Evolutionary conservation across 2,329 filamentous ascomycete genomes (phyloP), one percentile per base, ranked within the genome.

Genomic region (Monilinia fructigena): DNA sequence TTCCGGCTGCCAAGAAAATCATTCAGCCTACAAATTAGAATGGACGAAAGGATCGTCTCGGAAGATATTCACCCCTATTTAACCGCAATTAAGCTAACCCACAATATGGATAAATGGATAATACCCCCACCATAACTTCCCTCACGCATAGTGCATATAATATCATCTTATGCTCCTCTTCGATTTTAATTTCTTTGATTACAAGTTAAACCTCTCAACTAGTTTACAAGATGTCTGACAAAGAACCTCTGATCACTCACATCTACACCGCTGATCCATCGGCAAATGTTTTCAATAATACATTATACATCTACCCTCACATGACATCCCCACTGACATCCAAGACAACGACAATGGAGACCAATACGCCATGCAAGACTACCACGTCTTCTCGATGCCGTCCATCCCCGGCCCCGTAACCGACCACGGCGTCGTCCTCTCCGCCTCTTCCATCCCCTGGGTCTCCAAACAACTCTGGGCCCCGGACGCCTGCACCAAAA

Each of bases 341-440:
- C 67, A 84, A 66, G 88, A 89, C 81, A 93, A 93, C 80, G 90
- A 93, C 82, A 92, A 92, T 82, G 90, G 90, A 75, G 90, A 92
- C 79, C 90, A 93, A 76, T 93, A 92, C 77, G 90, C 92, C 80
- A 93, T 93, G 90, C 83, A 80, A 66, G 90, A 93, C 80, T 93
- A 93, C 82, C 90, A 93, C 77, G 90, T 93, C 76, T 88, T 93
- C 78, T 80, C 79, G 38, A 78, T 85, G 67, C 82, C 85, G 65
- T 80, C 82, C 1, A 79, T 86, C 31, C 0, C 80, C 81, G 59
- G 59, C 16, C 10, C 45, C 10, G 88, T 92, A 2, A 87, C 82
- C 26, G 90, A 93, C 79, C 90, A 93, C 78, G 90, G 90, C 73
- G 81, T 90, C 59, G 89, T 84, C 18, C 83, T 94, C 52, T 82